A percentile compares a stretch with the other conserved stretches of the same genome.
Evolutionary conservation across 1,284 basidiomycete genomes (phyloP).

Genomic region (Trametes hirsuta): DNA sequence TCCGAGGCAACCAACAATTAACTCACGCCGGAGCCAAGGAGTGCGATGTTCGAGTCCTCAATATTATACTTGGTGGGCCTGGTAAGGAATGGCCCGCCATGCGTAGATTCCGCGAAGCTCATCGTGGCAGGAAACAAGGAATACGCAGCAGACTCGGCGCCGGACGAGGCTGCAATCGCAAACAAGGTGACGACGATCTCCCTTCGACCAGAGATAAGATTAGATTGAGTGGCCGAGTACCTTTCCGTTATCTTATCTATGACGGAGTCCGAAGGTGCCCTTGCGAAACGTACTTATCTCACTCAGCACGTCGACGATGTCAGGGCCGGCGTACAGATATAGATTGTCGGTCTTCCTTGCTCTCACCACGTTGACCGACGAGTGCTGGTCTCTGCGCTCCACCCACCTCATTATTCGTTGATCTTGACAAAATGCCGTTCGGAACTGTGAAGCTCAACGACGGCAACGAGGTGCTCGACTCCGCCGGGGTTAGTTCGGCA

Average conservation of each 20-base stretch:
- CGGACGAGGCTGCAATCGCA: neutral
- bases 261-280: neutral
- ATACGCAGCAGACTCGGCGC: neutral
- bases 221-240: neutral
- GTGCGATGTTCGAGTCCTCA: constrained; percentile 62
- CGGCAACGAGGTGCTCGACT: constrained; percentile 30
- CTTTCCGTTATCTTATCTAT: neutral
- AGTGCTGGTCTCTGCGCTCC: neutral
- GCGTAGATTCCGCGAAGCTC: neutral
- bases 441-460: constrained; percentile 35
- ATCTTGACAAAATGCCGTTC: constrained; percentile 29
- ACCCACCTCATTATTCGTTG: neutral
- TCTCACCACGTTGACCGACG: neutral
- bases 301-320: constrained; percentile 3
- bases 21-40: constrained; percentile 63
- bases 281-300: constrained; percentile 5
- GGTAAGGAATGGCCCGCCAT: constrained; percentile 10
- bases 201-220: neutral
- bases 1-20: too few species aligned
- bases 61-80: constrained; percentile 51
- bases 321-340: neutral
- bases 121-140: neutral
- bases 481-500: neutral
- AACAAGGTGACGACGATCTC: neutral
- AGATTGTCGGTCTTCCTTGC: neutral